Conservation (phyloP, 208 protist genomes). For the Vickermania spadyakhi region DNA sequence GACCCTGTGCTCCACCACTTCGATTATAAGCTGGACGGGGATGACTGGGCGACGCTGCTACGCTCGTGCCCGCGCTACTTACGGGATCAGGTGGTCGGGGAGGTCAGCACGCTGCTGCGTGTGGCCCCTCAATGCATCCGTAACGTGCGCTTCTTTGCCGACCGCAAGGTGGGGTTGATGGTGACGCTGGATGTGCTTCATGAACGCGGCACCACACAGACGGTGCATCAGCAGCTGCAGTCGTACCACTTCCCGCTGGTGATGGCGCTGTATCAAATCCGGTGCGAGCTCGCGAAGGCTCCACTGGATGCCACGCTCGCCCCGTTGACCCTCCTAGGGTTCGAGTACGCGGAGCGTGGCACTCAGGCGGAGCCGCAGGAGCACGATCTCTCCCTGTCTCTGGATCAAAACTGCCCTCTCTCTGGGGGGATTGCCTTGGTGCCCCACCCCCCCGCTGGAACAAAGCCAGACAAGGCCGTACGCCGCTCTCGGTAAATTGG, state of each 20-base stretch:
- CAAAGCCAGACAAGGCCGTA: too few species aligned
- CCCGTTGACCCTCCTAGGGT: background rate
- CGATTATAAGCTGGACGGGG: background rate
- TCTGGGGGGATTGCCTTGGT: too few species aligned
- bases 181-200: conserved; percentile 2
- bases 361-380: background rate
- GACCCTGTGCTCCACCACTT: background rate
- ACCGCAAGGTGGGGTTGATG: background rate
- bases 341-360: background rate
- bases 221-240: background rate
- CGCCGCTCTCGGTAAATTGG: too few species aligned
- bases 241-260: background rate
- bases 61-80: conserved; percentile 2
- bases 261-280: background rate
- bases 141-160: conserved; percentile 3
- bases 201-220: background rate
- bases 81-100: conserved; percentile 3
- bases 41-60: conserved; percentile 4
- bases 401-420: too few species aligned
- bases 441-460: too few species aligned
- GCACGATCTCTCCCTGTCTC: too few species aligned
- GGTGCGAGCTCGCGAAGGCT: background rate
- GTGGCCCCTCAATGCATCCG: background rate
- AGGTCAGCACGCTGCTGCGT: background rate
- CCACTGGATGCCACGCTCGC: background rate